Base-by-base conservation (phyloP, 371 early-diverging fungal species). In the Caulochytrium protostelioides region DNA sequence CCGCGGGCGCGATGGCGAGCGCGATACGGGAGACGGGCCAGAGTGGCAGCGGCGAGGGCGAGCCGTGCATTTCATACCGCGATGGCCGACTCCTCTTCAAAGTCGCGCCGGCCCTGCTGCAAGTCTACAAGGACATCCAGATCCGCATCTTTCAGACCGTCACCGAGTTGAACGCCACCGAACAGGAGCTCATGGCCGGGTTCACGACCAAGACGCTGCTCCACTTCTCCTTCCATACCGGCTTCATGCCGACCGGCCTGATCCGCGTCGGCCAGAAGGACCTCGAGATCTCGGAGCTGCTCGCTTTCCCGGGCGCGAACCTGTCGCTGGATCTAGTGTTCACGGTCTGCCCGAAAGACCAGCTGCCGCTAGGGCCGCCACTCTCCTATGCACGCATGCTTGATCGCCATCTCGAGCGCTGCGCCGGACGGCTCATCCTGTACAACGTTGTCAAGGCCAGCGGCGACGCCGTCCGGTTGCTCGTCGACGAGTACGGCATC, bases 211-310 rank as follows among this genome's bases (percentile, higher is more conserved):
- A 25, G 3, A 64, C 67, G 1, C 44, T 66, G 38, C 46, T 58
- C 13, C 48, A 49, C 17, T 59, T 65, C 27, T 47, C 58, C 4
- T 66, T 66, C 41, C 45, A 66, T 34, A 54, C 62, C 9, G 64
- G 67, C n/a, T 66, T 66, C 37, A 62, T 66, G 55, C 49, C 56
- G 5, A 26, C 43, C 15, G 66, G 66, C 13, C 31, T 59, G 28
- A 58, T 63, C 26, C 49, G 65, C n/a, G 55, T 65, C 10, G 44
- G 34, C 3, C 33, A 39, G 1, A 22, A 31, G 20, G 62, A 62
- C 37, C 32, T 65, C 29, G 43, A 20, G 55, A 57, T 43, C 22
- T 53, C n/a, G 53, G 40, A n/a, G 52, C 49, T 13, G 50, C 52
- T 15, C 28, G 51, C 26, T 58, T 58, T 37, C 43, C 39, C 2